Conservation (phyloP, 768 basidiomycete genomes). For the Fomitopsis pulvina region DNA sequence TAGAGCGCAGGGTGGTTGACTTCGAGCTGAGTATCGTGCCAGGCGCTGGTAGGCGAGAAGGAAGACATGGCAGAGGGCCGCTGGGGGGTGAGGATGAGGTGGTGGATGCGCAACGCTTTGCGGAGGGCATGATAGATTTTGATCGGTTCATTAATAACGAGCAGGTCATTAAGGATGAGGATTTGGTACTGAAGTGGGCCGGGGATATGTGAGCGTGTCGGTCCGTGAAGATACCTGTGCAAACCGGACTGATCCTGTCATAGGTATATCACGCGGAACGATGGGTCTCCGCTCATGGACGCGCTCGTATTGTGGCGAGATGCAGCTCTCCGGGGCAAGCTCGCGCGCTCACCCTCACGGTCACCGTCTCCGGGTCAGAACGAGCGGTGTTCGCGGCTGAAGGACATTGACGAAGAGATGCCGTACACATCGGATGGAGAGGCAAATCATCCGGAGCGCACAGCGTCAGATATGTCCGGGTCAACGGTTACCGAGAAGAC, state of each 20-base stretch:
- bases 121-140: conserved; percentile 57
- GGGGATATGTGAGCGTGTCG: conserved; percentile 47
- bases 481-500: conserved; percentile 3
- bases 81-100: conserved; percentile 35
- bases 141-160: conserved; percentile 60
- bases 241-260: not conserved
- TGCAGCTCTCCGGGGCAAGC: conserved; percentile 24
- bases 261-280: conserved; percentile 74
- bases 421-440: conserved; percentile 7
- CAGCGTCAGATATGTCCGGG: conserved; percentile 5
- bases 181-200: conserved; percentile 71
- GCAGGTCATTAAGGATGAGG: conserved; percentile 48
- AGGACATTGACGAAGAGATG: conserved; percentile 19
- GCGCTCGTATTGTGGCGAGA: conserved; percentile 69
- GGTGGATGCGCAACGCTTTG: conserved; percentile 51
- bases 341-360: conserved; percentile 21
- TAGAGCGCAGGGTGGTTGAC: conserved; percentile 50
- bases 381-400: conserved; percentile 19
- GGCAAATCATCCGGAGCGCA: conserved; percentile 3
- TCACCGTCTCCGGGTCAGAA: conserved; percentile 34
- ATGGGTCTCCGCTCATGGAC: conserved; percentile 69
- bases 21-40: conserved; percentile 70
- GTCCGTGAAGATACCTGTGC: not conserved
- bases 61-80: conserved; percentile 18
- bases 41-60: conserved; percentile 12